Evolutionary conservation across 225 moss, liverwort and hornwort genomes (phyloP).

Genomic region (Asterella californica): DNA sequence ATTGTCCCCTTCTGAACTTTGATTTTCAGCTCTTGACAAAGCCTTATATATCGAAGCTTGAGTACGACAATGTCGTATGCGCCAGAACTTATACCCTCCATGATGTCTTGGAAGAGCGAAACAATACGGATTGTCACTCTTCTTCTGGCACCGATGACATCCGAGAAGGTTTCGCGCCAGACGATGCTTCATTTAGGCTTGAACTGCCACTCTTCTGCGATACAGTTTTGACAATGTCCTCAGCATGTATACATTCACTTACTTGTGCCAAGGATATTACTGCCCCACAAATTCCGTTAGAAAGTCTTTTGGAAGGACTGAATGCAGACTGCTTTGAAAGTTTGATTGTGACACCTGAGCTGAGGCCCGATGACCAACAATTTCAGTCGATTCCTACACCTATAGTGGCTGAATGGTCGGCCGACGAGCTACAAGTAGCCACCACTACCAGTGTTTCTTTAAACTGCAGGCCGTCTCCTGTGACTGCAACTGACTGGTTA

Average conservation of each 20-base stretch:
- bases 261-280: not conserved
- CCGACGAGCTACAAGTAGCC: conserved; percentile 6
- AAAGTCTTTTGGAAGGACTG: not conserved
- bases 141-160: not conserved
- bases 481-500: conserved; percentile 34
- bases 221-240: not conserved
- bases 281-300: not conserved
- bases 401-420: not conserved
- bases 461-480: conserved; percentile 6
- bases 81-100: not conserved
- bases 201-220: conserved; percentile 18
- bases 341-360: conserved; percentile 33
- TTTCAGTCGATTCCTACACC: conserved; percentile 37
- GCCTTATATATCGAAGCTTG: not conserved
- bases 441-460: conserved; percentile 5
- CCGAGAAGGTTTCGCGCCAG: not conserved
- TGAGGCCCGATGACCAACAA: conserved; percentile 31
- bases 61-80: not conserved
- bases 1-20: conserved; percentile 4
- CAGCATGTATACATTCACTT: not conserved
- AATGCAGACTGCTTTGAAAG: conserved; percentile 26
- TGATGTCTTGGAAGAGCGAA: conserved; percentile 4
- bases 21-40: conserved; percentile 4
- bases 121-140: not conserved
- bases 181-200: not conserved